phyloP scores from a whole-genome alignment of 2,329 filamentous ascomycete genomes.

The Calonectria hawksworthii region DNA sequence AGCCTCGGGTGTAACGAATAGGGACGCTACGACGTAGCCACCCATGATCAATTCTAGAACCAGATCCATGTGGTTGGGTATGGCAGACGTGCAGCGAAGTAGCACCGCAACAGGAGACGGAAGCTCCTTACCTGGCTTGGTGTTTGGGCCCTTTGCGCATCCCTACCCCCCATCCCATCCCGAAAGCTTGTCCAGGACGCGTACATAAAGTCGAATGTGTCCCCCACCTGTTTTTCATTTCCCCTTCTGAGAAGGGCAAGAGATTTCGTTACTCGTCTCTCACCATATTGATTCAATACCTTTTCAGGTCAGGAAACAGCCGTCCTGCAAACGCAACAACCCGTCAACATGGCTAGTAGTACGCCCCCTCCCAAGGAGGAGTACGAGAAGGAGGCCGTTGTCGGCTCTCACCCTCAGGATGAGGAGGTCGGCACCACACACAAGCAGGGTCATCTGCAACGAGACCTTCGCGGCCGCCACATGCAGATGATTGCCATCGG shows the following conservation, averaged over 20 bases:
- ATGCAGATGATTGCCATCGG: constrained; percentile 97
- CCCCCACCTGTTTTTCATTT: constrained; percentile 15
- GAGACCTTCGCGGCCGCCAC: constrained; percentile 85
- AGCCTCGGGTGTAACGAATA: constrained; percentile 21
- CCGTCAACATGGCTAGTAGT: constrained; percentile 24
- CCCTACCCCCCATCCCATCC: constrained; percentile 11
- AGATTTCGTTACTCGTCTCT: constrained; percentile 20
- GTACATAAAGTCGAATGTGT: constrained; percentile 25
- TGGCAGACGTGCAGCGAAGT: constrained; percentile 1
- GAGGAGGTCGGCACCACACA: constrained; percentile 29
- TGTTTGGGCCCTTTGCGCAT: constrained; percentile 4
- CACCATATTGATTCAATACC: background rate
- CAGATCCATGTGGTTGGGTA: constrained; percentile 24
- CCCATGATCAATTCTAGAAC: constrained; percentile 30
- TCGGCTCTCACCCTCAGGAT: constrained; percentile 22
- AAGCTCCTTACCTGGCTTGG: constrained; percentile 9
- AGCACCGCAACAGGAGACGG: constrained; percentile 8
- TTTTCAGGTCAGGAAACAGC: constrained; percentile 5
- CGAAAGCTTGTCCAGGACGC: constrained; percentile 19
- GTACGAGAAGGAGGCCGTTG: constrained; percentile 25
- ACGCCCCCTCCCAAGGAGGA: constrained; percentile 25
- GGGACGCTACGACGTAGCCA: constrained; percentile 14
- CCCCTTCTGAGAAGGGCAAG: constrained; percentile 11
- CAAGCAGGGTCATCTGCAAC: constrained; percentile 46
- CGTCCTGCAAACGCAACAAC: constrained; percentile 4